Conservation (phyloP, 2,329 filamentous ascomycete genomes). For the Chaetothyriales sp. region DNA sequence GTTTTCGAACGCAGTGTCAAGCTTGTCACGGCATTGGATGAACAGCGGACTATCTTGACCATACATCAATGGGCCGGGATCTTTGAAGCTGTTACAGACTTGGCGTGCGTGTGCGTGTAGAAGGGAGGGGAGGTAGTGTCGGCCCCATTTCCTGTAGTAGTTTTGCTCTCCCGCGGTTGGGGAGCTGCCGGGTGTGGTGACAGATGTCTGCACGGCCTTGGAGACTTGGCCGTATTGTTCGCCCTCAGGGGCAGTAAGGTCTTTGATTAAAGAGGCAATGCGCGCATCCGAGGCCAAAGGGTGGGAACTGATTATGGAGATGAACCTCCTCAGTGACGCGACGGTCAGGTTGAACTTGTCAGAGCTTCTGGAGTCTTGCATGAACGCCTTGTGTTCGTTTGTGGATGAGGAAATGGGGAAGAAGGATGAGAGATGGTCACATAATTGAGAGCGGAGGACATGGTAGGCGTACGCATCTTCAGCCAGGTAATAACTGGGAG, state of each 20-base stretch:
- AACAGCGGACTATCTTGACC: constrained; percentile 41
- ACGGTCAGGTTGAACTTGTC: not conserved
- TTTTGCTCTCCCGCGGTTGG: constrained; percentile 1
- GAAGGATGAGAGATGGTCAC: constrained; percentile 36
- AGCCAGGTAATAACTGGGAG: no score
- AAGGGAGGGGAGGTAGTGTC: constrained; percentile 45
- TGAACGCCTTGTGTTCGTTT: not conserved
- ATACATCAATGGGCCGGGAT: constrained; percentile 44
- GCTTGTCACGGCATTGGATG: constrained; percentile 33
- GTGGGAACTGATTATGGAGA: not conserved
- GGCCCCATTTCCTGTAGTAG: constrained; percentile 41
- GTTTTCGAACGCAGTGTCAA: constrained; percentile 33
- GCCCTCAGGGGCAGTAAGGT: not conserved
- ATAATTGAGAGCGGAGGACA: constrained; percentile 37
- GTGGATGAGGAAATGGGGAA: constrained; percentile 21
- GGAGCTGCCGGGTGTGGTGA: not conserved
- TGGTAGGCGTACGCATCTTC: constrained; percentile 34
- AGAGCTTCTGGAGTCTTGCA: not conserved
- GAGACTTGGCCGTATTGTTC: constrained; percentile 7
- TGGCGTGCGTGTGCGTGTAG: constrained; percentile 44
- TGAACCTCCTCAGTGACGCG: not conserved
- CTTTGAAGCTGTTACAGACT: constrained; percentile 50
- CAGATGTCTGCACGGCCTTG: constrained; percentile 7
- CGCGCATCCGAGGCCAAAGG: not conserved
- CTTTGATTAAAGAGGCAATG: not conserved